Percentiles rank a stretch among this genome's conserved stretches.
These are phyloP conservation scores for Tagetes patula DNA, from an alignment of 129 eudicot species.

Conservation along the genomic window DNA sequence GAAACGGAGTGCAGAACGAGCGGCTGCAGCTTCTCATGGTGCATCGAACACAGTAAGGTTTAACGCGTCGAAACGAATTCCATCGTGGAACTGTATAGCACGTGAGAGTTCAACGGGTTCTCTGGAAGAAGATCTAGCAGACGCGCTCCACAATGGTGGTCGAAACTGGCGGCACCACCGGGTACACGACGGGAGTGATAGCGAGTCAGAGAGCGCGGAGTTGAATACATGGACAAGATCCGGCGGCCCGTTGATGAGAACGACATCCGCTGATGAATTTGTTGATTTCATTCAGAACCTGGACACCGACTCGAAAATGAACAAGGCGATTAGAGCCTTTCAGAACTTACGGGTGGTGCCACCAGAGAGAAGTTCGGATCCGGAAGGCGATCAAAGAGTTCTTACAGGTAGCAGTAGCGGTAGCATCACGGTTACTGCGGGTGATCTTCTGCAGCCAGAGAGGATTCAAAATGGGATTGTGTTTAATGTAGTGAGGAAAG, in stretches of 20 bases:
- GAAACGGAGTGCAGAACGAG: constrained; percentile 79
- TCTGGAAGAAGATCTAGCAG: constrained; percentile 67
- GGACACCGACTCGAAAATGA: constrained; percentile 49
- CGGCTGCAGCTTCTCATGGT: constrained; percentile 73
- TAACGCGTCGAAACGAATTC: constrained; percentile 79
- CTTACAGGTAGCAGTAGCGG: constrained; percentile 30
- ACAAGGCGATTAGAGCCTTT: constrained; percentile 33
- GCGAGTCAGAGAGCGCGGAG: constrained; percentile 62
- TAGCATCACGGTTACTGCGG: constrained; percentile 72
- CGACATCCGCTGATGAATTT: constrained; percentile 69
- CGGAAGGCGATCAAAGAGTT: constrained; percentile 39
- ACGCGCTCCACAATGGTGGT: constrained; percentile 53
- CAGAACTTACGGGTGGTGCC: constrained; percentile 52
- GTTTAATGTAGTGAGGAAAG: constrained; percentile 77
- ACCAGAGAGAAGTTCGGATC: constrained; percentile 32
- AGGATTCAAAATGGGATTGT: constrained; percentile 66
- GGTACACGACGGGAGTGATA: constrained; percentile 64
- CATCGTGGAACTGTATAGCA: constrained; percentile 91
- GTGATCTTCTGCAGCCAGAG: constrained; percentile 77
- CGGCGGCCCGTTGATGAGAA: constrained; percentile 95
- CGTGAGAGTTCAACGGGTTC: constrained; percentile 89
- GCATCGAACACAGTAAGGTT: constrained; percentile 47
- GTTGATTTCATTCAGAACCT: constrained; percentile 70
- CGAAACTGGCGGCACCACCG: constrained; percentile 51
- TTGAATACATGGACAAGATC: constrained; percentile 76